Percentiles rank a stretch among this genome's conserved stretches.
phyloP scores from a whole-genome alignment of 306 rosid species.

The Pueraria montana region DNA sequence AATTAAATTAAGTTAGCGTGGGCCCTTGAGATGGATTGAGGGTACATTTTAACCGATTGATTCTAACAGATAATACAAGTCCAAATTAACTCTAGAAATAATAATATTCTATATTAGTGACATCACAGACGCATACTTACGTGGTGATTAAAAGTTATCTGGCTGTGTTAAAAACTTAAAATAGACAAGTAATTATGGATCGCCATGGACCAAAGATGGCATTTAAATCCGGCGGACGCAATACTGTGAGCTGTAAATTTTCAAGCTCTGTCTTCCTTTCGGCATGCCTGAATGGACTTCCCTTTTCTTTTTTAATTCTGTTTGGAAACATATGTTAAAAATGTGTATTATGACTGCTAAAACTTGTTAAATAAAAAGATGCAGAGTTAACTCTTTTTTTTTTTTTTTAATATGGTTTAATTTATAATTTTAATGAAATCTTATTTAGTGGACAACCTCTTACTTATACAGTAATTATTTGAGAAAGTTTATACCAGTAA shows the following conservation, averaged over 20 bases:
- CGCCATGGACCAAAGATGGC: not conserved
- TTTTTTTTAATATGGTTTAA: too few relatives aligned
- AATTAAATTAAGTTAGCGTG: conserved; percentile 17
- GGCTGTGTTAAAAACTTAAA: conserved; percentile 28
- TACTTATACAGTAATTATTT: too few relatives aligned
- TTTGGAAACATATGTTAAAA: not conserved
- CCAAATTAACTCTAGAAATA: conserved; percentile 19
- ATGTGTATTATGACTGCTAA: not conserved
- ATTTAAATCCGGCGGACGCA: conserved; percentile 33
- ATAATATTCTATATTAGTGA: conserved; percentile 30
- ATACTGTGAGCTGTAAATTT: conserved; percentile 53
- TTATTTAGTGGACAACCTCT: too few relatives aligned
- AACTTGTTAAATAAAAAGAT: not conserved
- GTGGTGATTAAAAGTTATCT: conserved; percentile 48
- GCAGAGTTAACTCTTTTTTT: too few relatives aligned
- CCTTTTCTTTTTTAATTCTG: not conserved
- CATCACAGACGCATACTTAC: conserved; percentile 41
- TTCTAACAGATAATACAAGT: conserved; percentile 40
- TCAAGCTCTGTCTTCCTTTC: conserved; percentile 3
- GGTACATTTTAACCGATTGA: conserved; percentile 47
- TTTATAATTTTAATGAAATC: too few relatives aligned
- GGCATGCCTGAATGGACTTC: conserved; percentile 1
- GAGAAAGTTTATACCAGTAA: too few relatives aligned
- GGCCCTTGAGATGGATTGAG: conserved; percentile 53
- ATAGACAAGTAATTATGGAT: conserved; percentile 37